Evolutionary conservation across 441 rosid genomes (phyloP), one percentile per base, ranked within the genome.

Genomic region (Isatis lusitanica): DNA sequence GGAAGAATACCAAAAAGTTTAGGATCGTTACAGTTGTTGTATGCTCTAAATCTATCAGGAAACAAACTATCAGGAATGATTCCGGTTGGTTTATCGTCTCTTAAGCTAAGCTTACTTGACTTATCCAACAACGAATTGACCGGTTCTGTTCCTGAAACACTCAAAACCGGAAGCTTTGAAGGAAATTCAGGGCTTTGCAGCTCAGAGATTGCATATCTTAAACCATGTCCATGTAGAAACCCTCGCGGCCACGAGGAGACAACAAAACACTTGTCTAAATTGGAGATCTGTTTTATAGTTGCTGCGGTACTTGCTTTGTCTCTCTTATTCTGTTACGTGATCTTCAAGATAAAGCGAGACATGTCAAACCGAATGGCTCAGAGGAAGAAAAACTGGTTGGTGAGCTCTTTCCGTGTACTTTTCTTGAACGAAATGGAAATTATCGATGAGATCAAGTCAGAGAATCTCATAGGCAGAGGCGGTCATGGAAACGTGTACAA

Each of bases 401-500:
- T 86, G 83, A 83, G 79, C 73, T 74, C 89, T 0, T 88, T 80
- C 75, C 79, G 66, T 7, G 39, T 84, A 50, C 50, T 79, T 26
- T 83, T 78, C 73, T 75, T 88, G 78, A 73, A 80, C 0, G 90
- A 85, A 64, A 77, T 81, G 71, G 93, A 86, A 21, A 82, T 88
- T 4, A 70, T 83, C 1, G 81, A 85, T 67, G 83, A 48, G 35
- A 70, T 86, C 38, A 85, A 79, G 56, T 61, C 84, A 0, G 88
- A 88, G 58, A 86, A 88, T 77, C 68, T 83, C 74, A 85, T 88
- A 21, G 91, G 91, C 35, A 84, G 68, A 75, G 93, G 93, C 11
- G 88, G 93, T 26, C 82, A 82, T 0, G 91, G 93, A 7, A 81
- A 84, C 35, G 93, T 88, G 33, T 88, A 88, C 73, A 85, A 74